Base-by-base conservation (phyloP, 495 filamentous ascomycete genomes). In the Penicillium antarcticum region DNA sequence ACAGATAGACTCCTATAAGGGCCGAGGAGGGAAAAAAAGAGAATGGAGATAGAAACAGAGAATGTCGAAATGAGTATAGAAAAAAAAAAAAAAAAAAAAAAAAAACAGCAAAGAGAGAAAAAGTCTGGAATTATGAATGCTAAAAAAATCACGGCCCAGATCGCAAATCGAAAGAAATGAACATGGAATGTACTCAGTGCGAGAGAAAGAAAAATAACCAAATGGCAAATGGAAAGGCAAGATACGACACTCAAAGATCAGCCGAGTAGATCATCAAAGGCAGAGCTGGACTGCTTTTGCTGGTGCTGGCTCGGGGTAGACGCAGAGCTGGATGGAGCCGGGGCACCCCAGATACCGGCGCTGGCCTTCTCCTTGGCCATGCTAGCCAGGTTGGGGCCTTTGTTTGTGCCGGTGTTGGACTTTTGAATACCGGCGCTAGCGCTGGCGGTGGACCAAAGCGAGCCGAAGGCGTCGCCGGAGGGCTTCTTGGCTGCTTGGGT, bases 311-410 rank as follows among this genome's bases (percentile, higher is more conserved):
- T 67, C 34, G 76, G 60, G 6, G 71, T 67, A 3, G 76, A 58
- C 6, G 50, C 37, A 17, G 37, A 40, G 36, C 51, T 46, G 32
- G 66, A 57, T 1, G 77, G 58, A 31, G 82, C 73, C 4, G 80
- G 75, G 6, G 86, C 79, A 9, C 94, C 94, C 91, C 95, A 98
- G 58, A 98, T 89, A 2, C 92, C 91, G 2, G 90, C 89, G 65
- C 84, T 91, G 34, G 90, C 89, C 75, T 96, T 96, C 68, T 97
- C 88, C 75, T 96, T 96, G 37, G 91, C 92, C 74, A 98, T 87
- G 63, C 92, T 89, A 17, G 90, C 91, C 55, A 98, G 76, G 52
- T 85, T 88, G 39, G 82, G 82, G 7, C 89, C 87, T 53, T 87
- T 88, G 51, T 78, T 82, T 1, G 80, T 68, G 11, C 76, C 72